Evolutionary conservation across 192 early-diverging fungal genomes (phyloP).

Genomic region (Endogone sp.): DNA sequence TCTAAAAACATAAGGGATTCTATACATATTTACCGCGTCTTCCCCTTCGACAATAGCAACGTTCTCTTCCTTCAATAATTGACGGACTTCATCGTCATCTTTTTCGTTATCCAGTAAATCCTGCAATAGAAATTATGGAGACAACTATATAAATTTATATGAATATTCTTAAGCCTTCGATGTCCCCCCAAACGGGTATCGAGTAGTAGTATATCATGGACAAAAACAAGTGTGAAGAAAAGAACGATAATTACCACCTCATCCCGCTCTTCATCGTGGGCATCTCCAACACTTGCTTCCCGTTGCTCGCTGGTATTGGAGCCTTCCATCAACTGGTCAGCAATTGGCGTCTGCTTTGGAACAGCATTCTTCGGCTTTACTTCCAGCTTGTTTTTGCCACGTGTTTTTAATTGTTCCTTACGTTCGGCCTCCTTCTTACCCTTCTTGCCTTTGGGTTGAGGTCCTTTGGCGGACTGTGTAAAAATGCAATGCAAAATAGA

Average conservation of each 20-base stretch:
- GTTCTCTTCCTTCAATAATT: conserved; percentile 55
- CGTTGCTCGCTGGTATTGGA: not conserved
- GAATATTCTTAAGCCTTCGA: no score
- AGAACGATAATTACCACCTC: not conserved
- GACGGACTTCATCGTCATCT: conserved; percentile 41
- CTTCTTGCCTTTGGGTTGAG: conserved; percentile 72
- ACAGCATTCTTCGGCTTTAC: not conserved
- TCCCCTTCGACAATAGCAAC: conserved; percentile 49
- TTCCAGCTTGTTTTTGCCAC: conserved; percentile 14
- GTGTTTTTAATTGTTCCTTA: conserved; percentile 31
- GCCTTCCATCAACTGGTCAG: conserved; percentile 1
- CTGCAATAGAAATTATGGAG: no score
- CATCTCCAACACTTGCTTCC: not conserved
- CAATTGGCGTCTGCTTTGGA: not conserved
- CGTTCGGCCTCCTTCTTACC: conserved; percentile 54
- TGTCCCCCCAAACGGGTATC: no score
- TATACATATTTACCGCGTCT: conserved; percentile 25
- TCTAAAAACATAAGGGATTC: not conserved
- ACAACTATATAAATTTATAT: no score
- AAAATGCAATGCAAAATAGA: no score
- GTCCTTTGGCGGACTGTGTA: conserved; percentile 57
- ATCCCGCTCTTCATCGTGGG: not conserved
- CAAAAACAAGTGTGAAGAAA: not conserved
- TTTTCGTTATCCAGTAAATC: conserved; percentile 8
- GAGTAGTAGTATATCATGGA: no score